Base-by-base conservation (phyloP, 1,139 yeast genomes). In the Geotrichum bryndzae region DNA sequence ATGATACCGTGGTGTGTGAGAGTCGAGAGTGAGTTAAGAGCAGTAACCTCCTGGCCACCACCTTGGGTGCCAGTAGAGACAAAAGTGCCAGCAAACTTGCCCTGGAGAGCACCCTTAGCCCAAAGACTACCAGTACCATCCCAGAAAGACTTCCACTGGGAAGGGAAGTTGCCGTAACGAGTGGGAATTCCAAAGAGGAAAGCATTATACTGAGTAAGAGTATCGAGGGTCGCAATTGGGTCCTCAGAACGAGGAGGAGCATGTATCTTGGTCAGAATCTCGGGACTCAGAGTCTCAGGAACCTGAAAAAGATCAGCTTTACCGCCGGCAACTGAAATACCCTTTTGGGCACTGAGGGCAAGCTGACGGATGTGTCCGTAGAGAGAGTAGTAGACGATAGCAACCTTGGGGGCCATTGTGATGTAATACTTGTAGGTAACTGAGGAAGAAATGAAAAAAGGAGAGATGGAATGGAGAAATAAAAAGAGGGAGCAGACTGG, bases 31-130 rank as follows among this genome's bases (percentile, higher is more conserved):
- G 87, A 73, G 76, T 83, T 86, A 66, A 82, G 76, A 62, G 80
- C 79, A 53, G 94, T 88, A 60, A 79, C 75, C 77, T 87, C 95
- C 75, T 85, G 88, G 70, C 90, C 90, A 75, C 91, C 91, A 73
- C 91, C 91, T 70, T 83, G 85, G 61, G 90, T 80, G 75, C 90
- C 90, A 53, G 94, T 88, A 55, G 88, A 80, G 62, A 85, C 85
- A 69, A 87, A 87, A 62, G 84, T 71, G 73, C 90, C 90, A 51
- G 87, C 89, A 66, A 81, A 81, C 76, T 87, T 87, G 71, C 90
- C 91, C 70, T 81, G 77, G 64, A 87, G 78, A 63, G 83, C 83
- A 75, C 92, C 91, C 57, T 73, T 64, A 59, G 87, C 88, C 94
- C 94, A 87, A 67, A 87, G 77, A 60, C 87, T 87, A 73, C 91